Evolutionary conservation across 192 early-diverging fungal genomes (phyloP), one percentile per base, ranked within the genome.

Genomic region (Coemansia erecta): DNA sequence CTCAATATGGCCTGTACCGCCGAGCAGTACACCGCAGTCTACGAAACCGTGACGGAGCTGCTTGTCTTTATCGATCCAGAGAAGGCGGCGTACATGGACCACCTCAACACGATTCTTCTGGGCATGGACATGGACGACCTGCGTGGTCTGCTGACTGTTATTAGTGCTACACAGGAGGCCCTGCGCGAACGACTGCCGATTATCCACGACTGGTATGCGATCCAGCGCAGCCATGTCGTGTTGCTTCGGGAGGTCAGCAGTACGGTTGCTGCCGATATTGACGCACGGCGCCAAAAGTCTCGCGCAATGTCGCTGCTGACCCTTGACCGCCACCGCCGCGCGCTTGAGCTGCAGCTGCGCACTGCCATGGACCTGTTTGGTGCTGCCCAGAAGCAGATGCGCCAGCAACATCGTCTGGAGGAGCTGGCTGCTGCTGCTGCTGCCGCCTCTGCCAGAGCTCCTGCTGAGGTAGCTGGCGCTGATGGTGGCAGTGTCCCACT

Each of bases 61-160:
- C 72, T 95, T 10, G 83, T 93, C 15, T 95, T 92, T 58, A 86
- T 85, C 19, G 94, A 94, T 60, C 91, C 94, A 7, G 83, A 83
- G 0, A 85, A 85, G 50, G 89, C 87, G 22, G 86, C 88, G 37
- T 82, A 90, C 14, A 73, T 81, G 46, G 87, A 88, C 45, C 77
- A 85, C 22, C 66, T 94, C 12, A 83, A 86, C 40, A 90, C 90
- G 37, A 92, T 92, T 57, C 74, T 89, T 56, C 72, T 94, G 46
- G 87, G 90, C 12, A 85, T 89, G 35, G 91, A 95, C 70, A 84
- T 87, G 81, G 80, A 84, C 58, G 84, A 93, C 60, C 55, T 93
- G 18, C 63, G 58, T 12, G 83, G 85, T 6, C 63, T 77, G 58
- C 49, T 74, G 9, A 53, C 67, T 12, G 51, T 80, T 22, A 74